Evolutionary conservation across 306 rosid species (phyloP).

Genomic region (Acacia crassicarpa): DNA sequence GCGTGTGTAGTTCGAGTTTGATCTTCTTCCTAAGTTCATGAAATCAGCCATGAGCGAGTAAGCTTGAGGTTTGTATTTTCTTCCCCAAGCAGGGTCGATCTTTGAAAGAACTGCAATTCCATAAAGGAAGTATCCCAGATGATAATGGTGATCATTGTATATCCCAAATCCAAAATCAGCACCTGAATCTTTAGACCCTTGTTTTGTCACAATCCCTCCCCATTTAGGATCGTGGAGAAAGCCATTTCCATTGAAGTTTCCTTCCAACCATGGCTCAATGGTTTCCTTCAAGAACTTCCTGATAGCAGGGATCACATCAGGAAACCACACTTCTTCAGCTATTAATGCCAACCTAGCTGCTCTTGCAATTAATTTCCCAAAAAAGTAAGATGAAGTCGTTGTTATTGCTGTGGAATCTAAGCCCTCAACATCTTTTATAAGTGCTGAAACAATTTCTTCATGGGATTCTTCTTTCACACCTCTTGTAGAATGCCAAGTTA

Average conservation of each 20-base stretch:
- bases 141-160: constrained; percentile 87
- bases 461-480: constrained; percentile 55
- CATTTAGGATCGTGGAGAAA: constrained; percentile 70
- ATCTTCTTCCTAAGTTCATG: constrained; percentile 55
- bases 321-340: constrained; percentile 71
- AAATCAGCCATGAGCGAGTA: constrained; percentile 70
- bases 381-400: constrained; percentile 66
- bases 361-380: constrained; percentile 72
- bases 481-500: constrained; percentile 66
- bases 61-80: constrained; percentile 63
- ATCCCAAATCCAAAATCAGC: constrained; percentile 90
- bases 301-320: constrained; percentile 52
- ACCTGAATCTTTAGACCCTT: constrained; percentile 60
- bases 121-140: constrained; percentile 82
- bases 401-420: constrained; percentile 39
- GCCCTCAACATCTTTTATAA: constrained; percentile 59
- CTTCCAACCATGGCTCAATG: constrained; percentile 86
- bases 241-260: constrained; percentile 72
- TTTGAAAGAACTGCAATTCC: constrained; percentile 82
- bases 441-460: constrained; percentile 62
- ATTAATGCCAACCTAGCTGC: constrained; percentile 89
- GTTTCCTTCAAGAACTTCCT: constrained; percentile 58
- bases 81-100: constrained; percentile 81
- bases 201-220: constrained; percentile 80
- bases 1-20: constrained; percentile 50